Evolutionary conservation across 345 rosid species (phyloP), one percentile per base, ranked within the genome.

Genomic region (Populus tremula): DNA sequence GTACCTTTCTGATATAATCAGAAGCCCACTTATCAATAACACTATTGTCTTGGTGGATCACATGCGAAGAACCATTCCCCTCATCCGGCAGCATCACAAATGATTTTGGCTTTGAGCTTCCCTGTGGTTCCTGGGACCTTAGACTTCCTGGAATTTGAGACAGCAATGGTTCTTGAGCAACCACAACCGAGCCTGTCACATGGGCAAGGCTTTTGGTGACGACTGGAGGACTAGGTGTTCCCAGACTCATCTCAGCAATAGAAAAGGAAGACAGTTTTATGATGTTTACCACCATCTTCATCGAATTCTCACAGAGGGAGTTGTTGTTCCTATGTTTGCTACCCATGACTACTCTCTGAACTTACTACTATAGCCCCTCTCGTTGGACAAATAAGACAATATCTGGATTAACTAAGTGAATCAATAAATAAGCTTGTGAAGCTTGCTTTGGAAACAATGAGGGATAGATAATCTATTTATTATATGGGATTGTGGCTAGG

Each of bases 221-320:
- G 41, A 77, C 20, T 73, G 90, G 66, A 77, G 77, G 49, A 64
- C 78, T 68, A 1, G 78, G 53, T 5, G 75, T 67, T 31, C 94
- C 92, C 31, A 85, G 88, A 79, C 84, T 83, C 76, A 69, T 75
- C 71, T 84, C 80, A 62, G 90, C 88, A 50, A 91, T 78, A 11
- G 89, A 89, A 75, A 89, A 80, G 25, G 92, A 82, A 18, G 91
- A 91, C 59, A 72, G 21, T 73, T 73, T 89, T 20, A 89, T 59
- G 76, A 89, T 82, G 77, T 78, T 87, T 14, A 76, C 77, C 69
- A 81, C 82, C 83, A 89, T 73, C 82, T 89, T 81, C 86, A 89
- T 67, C 35, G 92, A 89, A 11, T 80, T 85, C 81, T 81, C 87
- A 38, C 84, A 72, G 1, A 91, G 75, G 36, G 94, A 87, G 65